Evolutionary conservation across 2,329 filamentous ascomycete species (phyloP), one percentile per base, ranked within the genome.

Genomic region (Cordyceps farinosa): DNA sequence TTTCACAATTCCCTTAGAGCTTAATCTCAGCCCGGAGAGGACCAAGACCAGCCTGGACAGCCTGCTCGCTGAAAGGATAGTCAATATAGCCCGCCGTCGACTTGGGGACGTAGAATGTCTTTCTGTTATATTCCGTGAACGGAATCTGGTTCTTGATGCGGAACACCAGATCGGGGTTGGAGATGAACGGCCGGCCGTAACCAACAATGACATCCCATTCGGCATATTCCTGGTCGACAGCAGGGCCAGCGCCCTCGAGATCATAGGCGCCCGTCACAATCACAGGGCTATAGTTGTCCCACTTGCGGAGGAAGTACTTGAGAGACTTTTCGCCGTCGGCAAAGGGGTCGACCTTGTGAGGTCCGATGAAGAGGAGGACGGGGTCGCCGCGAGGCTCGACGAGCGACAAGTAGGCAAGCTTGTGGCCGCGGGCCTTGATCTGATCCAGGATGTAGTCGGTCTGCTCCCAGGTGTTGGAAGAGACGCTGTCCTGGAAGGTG

Each of bases 321-420:
- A 73, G 67, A 0, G 69, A 71, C 54, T 66, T 67, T 17, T 63
- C 59, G 0, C 64, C 75, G 1, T 80, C 77, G 13, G 75, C 66
- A 55, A 79, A 8, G 13, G 65, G 65, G 2, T 62, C 60, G 29
- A 52, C 62, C 42, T 54, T 34, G 15, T 13, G 32, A 30, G 50
- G 22, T 22, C 59, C 51, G 11, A 55, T 42, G 34, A 58, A 53
- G 56, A 65, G 38, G 5, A 67, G 44, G n/a, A 53, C 65, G 4
- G 67, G 68, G 36, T 71, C 69, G 17, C 71, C 71, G 0, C 66
- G 64, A 2, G 70, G 69, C 63, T 73, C 72, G 3, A 74, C 70
- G 0, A 73, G 60, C 0, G 70, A 71, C 6, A 73, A 54, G 17
- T 74, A 73, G 1, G 72, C 72, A 0, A 73, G 61, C 22, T 66